A percentile compares a stretch with the other conserved stretches of the same genome.
phyloP scores from a whole-genome alignment of 176 grass and related monocot genomes.

The Eleusine coracana region DNA sequence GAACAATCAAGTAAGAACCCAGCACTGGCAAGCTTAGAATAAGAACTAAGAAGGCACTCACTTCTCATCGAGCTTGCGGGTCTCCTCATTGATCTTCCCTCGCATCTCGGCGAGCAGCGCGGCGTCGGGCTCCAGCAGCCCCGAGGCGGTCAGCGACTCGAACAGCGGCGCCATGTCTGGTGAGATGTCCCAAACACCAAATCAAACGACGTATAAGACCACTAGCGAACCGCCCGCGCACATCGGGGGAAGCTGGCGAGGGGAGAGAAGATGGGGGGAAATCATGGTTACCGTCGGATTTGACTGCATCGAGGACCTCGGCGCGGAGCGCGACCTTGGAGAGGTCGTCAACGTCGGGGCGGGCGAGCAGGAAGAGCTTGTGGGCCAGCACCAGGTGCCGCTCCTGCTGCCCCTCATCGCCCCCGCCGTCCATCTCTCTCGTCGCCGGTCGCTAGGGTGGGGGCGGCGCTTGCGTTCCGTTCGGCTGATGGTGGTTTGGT shows the following conservation, averaged over 20 bases:
- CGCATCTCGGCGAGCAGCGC: constrained; percentile 72
- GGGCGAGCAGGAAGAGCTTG: constrained; percentile 93
- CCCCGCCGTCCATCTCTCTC: constrained; percentile 51
- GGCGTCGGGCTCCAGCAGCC: constrained; percentile 67
- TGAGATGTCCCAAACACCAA: not conserved
- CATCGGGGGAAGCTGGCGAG: not conserved
- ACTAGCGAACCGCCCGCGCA: not conserved
- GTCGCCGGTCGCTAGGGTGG: not conserved
- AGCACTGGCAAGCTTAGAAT: not conserved
- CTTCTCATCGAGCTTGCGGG: constrained; percentile 90
- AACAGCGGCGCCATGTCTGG: constrained; percentile 78
- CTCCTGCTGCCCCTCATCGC: constrained; percentile 68
- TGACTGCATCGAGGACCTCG: constrained; percentile 72
- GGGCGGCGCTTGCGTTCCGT: not conserved
- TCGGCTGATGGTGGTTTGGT: not conserved
- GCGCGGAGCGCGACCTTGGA: constrained; percentile 88
- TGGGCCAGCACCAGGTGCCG: constrained; percentile 74
- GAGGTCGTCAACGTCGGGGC: constrained; percentile 78
- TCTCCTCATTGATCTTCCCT: constrained; percentile 73
- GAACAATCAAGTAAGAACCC: not conserved
- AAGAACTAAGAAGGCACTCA: constrained; percentile 29
- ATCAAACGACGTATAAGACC: not conserved
- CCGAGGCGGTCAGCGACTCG: constrained; percentile 60
- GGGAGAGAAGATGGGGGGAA: not conserved
- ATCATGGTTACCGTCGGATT: constrained; percentile 60